Base-by-base conservation (phyloP, 345 rosid genomes). In the Angophora floribunda region DNA sequence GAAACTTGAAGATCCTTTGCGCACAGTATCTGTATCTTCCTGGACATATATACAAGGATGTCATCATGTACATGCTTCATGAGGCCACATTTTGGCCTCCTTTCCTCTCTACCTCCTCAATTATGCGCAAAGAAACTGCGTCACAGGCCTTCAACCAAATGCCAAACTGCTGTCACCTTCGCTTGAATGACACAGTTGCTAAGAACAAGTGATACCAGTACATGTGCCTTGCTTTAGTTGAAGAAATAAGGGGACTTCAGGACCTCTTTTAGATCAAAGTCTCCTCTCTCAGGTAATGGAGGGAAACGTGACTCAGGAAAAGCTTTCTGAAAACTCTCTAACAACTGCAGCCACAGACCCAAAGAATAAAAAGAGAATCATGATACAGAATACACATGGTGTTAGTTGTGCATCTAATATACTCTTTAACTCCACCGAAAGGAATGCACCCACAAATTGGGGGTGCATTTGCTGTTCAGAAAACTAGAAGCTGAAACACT, bases 271-370 rank as follows among this genome's bases (percentile, higher is more conserved):
- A 98, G 95, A 95, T 98, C 99, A 55, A 98, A 98, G 91, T 96
- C 99, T 70, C 99, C 99, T 86, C 98, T 93, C 87, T 94, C 98
- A 1, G 99, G 99, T 78, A 98, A 89, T 3, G 99, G 96, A 41
- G 99, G 99, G 94, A 98, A 98, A 11, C 87, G 89, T 88, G 94
- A 91, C 32, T 89, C 82, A 41, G 98, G 99, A 92, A 97, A 98
- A 51, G 96, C 92, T 90, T 93, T 93, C 88, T 95, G 96, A 90
- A 98, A 97, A 93, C 93, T 89, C 92, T 95, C 97, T 93, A 98
- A 89, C 92, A 98, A 87, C 99, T 98, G 95, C 91, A 91, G 87
- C 90, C 88, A 88, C 88, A 91, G 91, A 89, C 86, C 88, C 53
- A 88, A 88, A 70, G n/a, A 89, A 70, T 59, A 89, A 75, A 75